Conservation (phyloP, 2,329 filamentous ascomycete genomes). For the Aureobasidium sp. region DNA sequence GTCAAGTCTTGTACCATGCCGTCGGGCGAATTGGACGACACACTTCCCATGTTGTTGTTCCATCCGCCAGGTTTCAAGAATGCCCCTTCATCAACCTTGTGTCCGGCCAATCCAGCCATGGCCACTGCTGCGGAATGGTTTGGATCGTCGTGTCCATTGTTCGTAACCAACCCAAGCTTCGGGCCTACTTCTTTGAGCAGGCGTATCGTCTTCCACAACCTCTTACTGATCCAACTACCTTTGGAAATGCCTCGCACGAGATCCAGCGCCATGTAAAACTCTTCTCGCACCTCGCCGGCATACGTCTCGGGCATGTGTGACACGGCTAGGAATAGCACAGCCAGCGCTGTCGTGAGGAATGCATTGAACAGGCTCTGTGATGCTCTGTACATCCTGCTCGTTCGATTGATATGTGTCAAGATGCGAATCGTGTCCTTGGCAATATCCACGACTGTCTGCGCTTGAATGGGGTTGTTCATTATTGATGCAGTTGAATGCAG, state of each 20-base stretch:
- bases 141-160: slow-evolving; percentile 35
- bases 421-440: slow-evolving; percentile 71
- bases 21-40: slow-evolving; percentile 50
- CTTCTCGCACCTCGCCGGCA: slow-evolving; percentile 59
- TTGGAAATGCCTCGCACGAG: slow-evolving; percentile 65
- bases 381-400: slow-evolving; percentile 62
- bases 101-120: slow-evolving; percentile 59
- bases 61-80: slow-evolving; percentile 33
- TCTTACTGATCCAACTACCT: slow-evolving; percentile 63
- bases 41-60: slow-evolving; percentile 21
- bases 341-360: slow-evolving; percentile 67
- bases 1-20: slow-evolving; percentile 57
- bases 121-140: slow-evolving; percentile 57
- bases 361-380: slow-evolving; percentile 76
- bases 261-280: slow-evolving; percentile 73
- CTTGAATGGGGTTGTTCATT: slow-evolving; percentile 64
- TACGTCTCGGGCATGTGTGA: slow-evolving; percentile 69
- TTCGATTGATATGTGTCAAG: slow-evolving; percentile 63
- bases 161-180: slow-evolving; percentile 51
- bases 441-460: slow-evolving; percentile 66
- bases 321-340: slow-evolving; percentile 68
- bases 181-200: slow-evolving; percentile 66
- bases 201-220: slow-evolving; percentile 65
- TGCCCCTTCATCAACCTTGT: slow-evolving; percentile 52
- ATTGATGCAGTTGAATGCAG: slow-evolving; percentile 81